phyloP scores from a whole-genome alignment of 2,329 filamentous ascomycete genomes.

The Diplodia intermedia region DNA sequence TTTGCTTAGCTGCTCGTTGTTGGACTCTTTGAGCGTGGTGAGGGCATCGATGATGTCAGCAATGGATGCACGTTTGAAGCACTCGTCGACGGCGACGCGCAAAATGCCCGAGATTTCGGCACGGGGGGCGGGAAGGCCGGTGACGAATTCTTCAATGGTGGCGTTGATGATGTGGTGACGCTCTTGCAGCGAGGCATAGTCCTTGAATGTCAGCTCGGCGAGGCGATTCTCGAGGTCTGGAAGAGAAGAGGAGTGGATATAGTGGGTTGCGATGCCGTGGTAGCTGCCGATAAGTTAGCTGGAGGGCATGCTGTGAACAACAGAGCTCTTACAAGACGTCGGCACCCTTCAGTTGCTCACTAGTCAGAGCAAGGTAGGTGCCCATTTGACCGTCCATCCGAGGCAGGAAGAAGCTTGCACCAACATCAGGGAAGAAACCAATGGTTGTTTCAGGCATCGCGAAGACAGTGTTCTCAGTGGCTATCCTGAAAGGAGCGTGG shows the following conservation, averaged over 20 bases:
- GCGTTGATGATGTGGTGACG: conserved; percentile 77
- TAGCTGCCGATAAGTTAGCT: conserved; percentile 55
- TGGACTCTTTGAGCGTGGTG: conserved; percentile 51
- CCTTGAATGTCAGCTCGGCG: conserved; percentile 86
- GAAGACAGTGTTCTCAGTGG: conserved; percentile 93
- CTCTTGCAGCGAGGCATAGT: conserved; percentile 68
- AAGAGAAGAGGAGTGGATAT: conserved; percentile 88
- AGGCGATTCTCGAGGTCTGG: conserved; percentile 82
- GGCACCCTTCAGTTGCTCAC: conserved; percentile 78
- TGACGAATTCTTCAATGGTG: conserved; percentile 91
- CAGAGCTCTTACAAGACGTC: conserved; percentile 68
- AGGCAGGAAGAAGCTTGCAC: conserved; percentile 93
- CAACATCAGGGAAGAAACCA: conserved; percentile 98
- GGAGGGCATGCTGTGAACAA: neutral
- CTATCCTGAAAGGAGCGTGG: conserved; percentile 94
- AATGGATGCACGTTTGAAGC: conserved; percentile 62
- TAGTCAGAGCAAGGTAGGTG: conserved; percentile 92
- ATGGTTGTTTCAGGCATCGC: conserved; percentile 99
- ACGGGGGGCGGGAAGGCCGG: conserved; percentile 73
- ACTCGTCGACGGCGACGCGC: conserved; percentile 80
- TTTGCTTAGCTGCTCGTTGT: conserved; percentile 58
- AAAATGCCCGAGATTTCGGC: conserved; percentile 68
- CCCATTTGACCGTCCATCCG: conserved; percentile 85
- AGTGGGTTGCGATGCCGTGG: conserved; percentile 92
- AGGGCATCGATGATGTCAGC: conserved; percentile 74